phyloP scores from a whole-genome alignment of 345 rosid species.

The Zanthoxylum bungeanum region DNA sequence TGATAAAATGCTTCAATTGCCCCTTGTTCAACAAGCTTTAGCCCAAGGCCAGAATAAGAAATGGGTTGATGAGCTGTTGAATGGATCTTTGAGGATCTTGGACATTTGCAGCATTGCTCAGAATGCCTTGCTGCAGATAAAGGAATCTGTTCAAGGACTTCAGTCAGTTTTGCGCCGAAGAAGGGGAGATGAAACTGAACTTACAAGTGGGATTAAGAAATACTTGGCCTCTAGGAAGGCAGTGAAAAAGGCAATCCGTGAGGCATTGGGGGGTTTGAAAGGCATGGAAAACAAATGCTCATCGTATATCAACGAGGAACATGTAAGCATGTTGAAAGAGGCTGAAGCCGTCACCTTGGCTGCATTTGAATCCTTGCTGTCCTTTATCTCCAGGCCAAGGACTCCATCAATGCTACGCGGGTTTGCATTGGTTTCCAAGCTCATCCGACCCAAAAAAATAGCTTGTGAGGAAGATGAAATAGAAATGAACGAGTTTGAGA shows the following conservation, averaged over 20 bases:
- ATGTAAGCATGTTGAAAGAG: conserved; percentile 28
- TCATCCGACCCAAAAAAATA: conserved; percentile 27
- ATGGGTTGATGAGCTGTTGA: conserved; percentile 6
- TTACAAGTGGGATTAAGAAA: conserved; percentile 26
- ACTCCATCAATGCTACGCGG: no score
- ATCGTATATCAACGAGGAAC: neutral
- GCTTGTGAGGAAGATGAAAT: conserved; percentile 21
- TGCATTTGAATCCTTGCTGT: conserved; percentile 38
- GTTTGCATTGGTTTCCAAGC: conserved; percentile 40
- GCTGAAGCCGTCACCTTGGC: conserved; percentile 26
- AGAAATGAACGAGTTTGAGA: conserved; percentile 35
- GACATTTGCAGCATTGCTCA: no score
- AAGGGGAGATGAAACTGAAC: conserved; percentile 12
- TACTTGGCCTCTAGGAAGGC: conserved; percentile 42
- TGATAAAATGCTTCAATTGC: conserved; percentile 12
- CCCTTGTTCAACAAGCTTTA: conserved; percentile 12
- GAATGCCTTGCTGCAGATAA: conserved; percentile 29
- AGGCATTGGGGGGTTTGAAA: conserved; percentile 32
- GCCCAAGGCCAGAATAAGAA: neutral
- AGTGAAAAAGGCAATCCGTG: conserved; percentile 38
- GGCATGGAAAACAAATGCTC: conserved; percentile 16
- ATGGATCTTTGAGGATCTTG: no score
- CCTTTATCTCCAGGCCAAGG: conserved; percentile 34
- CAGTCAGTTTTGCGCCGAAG: conserved; percentile 32
- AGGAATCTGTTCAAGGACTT: conserved; percentile 25